A percentile compares a stretch with the other conserved stretches of the same genome.
These are phyloP conservation scores for Magnolia sinica DNA, from an alignment of 164 flowering plant genomes.

Conservation along the genomic window DNA sequence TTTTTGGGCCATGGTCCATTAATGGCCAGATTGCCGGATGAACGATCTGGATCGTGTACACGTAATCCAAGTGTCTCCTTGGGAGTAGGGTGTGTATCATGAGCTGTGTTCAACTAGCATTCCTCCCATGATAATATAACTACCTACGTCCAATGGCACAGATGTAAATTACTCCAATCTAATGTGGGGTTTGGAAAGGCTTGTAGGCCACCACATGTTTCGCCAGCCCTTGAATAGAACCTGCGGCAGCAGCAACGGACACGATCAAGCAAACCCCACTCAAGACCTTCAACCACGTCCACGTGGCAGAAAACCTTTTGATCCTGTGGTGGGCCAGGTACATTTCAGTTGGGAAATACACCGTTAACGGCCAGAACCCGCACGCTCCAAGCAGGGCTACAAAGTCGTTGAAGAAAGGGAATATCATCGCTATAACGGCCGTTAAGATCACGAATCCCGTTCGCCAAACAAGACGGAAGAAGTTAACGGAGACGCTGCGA, in stretches of 20 bases:
- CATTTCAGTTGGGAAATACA: constrained; percentile 90
- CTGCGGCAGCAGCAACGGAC: constrained; percentile 65
- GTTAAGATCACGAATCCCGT: constrained; percentile 59
- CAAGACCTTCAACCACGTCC: constrained; percentile 67
- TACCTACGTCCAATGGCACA: not conserved
- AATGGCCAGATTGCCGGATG: not conserved
- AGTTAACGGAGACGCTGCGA: constrained; percentile 41
- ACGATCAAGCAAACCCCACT: constrained; percentile 66
- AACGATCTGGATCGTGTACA: not conserved
- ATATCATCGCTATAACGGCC: constrained; percentile 68
- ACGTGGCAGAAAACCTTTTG: constrained; percentile 41
- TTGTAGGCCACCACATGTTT: constrained; percentile 44
- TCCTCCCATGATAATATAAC: not conserved
- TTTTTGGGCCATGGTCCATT: not conserved
- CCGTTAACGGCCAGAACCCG: constrained; percentile 79
- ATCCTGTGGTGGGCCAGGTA: constrained; percentile 54
- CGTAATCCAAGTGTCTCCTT: not conserved
- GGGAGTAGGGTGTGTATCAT: not conserved
- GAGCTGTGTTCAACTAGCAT: not conserved
- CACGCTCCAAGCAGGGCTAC: constrained; percentile 73
- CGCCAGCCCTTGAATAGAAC: constrained; percentile 65
- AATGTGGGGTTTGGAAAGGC: constrained; percentile 48
- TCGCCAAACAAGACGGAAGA: constrained; percentile 72
- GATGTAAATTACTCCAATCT: not conserved
- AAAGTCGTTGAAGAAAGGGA: constrained; percentile 86